A percentile compares a stretch with the other conserved stretches of the same genome.
Evolutionary conservation across 2,329 filamentous ascomycete species (phyloP).

Genomic region (Botryotinia convoluta): DNA sequence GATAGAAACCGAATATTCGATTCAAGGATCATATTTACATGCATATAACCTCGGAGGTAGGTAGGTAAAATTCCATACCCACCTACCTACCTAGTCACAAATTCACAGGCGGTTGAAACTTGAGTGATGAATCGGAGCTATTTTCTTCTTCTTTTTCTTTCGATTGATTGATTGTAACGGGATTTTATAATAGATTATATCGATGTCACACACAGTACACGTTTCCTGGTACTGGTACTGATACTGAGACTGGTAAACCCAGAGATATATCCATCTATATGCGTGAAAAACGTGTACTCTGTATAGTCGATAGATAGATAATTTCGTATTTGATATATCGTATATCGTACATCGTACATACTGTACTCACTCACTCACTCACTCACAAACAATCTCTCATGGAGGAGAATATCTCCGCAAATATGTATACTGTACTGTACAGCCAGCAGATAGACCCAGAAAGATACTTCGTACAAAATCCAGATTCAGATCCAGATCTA

Average conservation of each 20-base stretch:
- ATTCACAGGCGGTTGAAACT: background rate
- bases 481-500: background rate
- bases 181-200: background rate
- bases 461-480: background rate
- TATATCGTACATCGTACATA: background rate
- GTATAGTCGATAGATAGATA: background rate
- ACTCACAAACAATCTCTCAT: no score
- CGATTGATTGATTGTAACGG: background rate
- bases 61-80: background rate
- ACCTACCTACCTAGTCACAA: background rate
- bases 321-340: background rate
- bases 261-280: background rate
- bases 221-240: background rate
- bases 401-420: background rate
- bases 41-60: no score
- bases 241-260: background rate
- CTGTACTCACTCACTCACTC: no score
- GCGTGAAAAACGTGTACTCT: background rate
- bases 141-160: no score
- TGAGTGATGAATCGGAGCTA: no score
- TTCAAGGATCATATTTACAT: background rate
- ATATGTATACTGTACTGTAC: background rate
- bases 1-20: background rate
- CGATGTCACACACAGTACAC: background rate
- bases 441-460: background rate